Evolutionary conservation across 352 stramenopile species (phyloP).

Genomic region (Peronosclerospora sorghi): DNA sequence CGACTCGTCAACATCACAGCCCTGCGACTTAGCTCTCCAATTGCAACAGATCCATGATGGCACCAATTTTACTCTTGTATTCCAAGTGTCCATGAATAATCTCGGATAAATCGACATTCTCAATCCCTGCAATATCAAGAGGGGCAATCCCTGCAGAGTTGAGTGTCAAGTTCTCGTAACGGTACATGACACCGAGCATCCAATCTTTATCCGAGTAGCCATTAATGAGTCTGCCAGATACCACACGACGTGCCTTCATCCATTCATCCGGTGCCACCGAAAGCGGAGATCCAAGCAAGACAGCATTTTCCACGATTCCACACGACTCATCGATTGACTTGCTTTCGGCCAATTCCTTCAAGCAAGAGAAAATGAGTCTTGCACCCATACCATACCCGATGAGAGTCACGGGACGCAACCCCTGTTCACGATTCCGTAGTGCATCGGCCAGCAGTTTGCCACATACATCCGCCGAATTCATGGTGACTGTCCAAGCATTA

Average conservation of each 20-base stretch:
- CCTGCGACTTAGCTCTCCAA: conserved; percentile 35
- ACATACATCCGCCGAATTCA: conserved; percentile 61
- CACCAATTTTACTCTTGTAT: conserved; percentile 84
- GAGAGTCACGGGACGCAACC: conserved; percentile 78
- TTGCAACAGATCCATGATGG: conserved; percentile 65
- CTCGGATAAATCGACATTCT: conserved; percentile 77
- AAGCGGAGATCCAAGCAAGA: conserved; percentile 78
- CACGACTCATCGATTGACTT: conserved; percentile 38
- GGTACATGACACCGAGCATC: conserved; percentile 88
- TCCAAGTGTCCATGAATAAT: conserved; percentile 76
- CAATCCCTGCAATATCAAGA: conserved; percentile 52
- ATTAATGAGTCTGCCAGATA: conserved; percentile 84
- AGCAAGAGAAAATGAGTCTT: conserved; percentile 80
- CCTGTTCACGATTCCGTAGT: conserved; percentile 55
- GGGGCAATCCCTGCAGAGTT: conserved; percentile 66
- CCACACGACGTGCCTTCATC: conserved; percentile 50
- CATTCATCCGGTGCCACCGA: conserved; percentile 50
- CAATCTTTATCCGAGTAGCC: conserved; percentile 85
- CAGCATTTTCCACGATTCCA: conserved; percentile 82
- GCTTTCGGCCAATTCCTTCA: conserved; percentile 75
- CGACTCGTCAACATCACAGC: too few relatives aligned
- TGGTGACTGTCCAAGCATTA: conserved; percentile 74
- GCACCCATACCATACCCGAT: conserved; percentile 86
- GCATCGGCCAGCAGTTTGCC: conserved; percentile 66
- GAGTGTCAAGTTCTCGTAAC: conserved; percentile 73